Percentiles rank a stretch among this genome's conserved stretches.
phyloP scores from a whole-genome alignment of 257 asterid species.

The Gynochthodes officinalis region DNA sequence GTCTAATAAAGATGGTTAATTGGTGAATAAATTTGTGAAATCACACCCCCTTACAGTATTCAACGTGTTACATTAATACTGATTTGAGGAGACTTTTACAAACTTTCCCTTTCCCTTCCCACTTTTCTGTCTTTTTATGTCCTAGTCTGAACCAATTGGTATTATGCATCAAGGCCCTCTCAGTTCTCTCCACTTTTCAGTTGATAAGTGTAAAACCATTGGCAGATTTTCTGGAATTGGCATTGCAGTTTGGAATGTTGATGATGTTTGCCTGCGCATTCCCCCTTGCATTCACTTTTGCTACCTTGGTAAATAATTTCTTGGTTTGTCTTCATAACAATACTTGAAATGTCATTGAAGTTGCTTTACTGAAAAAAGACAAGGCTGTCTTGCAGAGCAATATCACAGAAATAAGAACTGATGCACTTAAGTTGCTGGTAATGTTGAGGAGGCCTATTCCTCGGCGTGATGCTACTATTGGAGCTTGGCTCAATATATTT shows the following conservation, averaged over 20 bases:
- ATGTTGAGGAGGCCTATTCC: constrained; percentile 90
- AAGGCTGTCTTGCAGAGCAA: constrained; percentile 55
- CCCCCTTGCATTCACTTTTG: constrained; percentile 90
- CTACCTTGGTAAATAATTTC: constrained; percentile 58
- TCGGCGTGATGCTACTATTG: constrained; percentile 78
- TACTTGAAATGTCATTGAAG: neutral
- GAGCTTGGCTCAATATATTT: constrained; percentile 95
- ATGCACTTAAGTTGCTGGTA: constrained; percentile 83
- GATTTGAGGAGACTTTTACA: neutral
- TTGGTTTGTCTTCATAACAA: neutral
- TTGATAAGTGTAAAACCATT: constrained; percentile 8
- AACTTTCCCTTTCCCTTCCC: neutral
- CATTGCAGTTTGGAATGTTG: constrained; percentile 90
- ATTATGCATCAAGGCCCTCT: neutral
- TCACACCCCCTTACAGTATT: neutral
- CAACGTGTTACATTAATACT: neutral
- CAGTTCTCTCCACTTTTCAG: neutral
- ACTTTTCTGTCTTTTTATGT: neutral
- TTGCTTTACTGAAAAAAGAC: neutral
- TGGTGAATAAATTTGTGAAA: neutral
- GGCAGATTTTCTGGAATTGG: constrained; percentile 92
- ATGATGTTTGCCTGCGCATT: constrained; percentile 99
- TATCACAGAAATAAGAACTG: constrained; percentile 86
- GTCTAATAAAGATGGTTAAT: neutral
- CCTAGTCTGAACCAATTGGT: neutral